Base-by-base conservation (phyloP, 2,329 filamentous ascomycete species). In the Venturia aucupariae region DNA sequence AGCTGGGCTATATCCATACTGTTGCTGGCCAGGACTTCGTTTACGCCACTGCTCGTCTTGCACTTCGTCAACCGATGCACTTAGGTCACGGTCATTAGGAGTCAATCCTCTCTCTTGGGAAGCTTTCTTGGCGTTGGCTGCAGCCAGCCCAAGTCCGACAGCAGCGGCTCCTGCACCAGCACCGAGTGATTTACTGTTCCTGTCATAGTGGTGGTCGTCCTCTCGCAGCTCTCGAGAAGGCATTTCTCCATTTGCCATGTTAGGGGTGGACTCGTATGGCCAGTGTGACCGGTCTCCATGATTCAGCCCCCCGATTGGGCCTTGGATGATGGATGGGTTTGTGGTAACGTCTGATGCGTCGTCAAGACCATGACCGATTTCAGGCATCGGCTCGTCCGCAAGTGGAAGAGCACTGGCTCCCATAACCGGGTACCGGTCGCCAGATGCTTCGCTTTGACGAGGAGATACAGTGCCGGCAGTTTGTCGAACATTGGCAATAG, bases 241-340 rank as follows among this genome's bases (percentile, higher is more conserved):
- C 19, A 32, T 60, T n/a, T 61, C 42, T 72, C 72, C 69, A n/a
- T 72, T 71, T 19, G 71, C 44, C 63, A 67, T 66, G 64, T 73
- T 75, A 2, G 84, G 83, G 1, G 84, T 86, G 13, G 79, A 75
- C 64, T 83, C 79, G 64, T 84, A 83, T 39, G 80, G 80, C 80
- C 84, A 86, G 63, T 81, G 78, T 61, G 82, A 80, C 27, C 74
- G 74, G 66, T 75, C 76, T 59, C 77, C 78, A 68, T 79, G 78
- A 57, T 78, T 73, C 32, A 77, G 72, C 41, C 83, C 85, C 61
- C 85, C 86, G 61, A 89, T 83, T 0, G 87, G 87, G 22, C 89
- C 90, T 68, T 92, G 84, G 48, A 95, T 86, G 61, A 92, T 82
- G 0, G 92, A 96, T 2, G 91, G 91, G 71, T 95, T 95, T 22